Evolutionary conservation across 441 rosid genomes (phyloP), one percentile per base, ranked within the genome.

Genomic region (Theobroma grandiflorum): DNA sequence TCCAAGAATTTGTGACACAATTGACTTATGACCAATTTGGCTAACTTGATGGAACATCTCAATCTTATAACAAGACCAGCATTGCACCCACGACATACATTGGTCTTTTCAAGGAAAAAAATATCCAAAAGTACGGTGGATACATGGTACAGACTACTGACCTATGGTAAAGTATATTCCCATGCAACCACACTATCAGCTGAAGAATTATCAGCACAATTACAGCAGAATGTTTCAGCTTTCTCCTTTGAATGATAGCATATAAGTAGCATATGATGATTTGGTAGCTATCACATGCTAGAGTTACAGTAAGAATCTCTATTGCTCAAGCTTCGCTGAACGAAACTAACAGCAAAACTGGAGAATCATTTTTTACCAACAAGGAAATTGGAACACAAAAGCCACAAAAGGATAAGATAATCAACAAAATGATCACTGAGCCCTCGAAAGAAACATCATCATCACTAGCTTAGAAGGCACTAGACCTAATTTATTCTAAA

Each of bases 1-100:
- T 20, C 20, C 38, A 74, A 20, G 66, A 40, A 72, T 20, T 37
- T 74, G 35, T 57, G 65, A 73, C 6, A 55, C 38, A 57, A 73
- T 73, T 37, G 38, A 38, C 50, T 38, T 38, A 55, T 45, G 8
- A 7, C 49, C 10, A 45, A 2, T 6, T 45, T 45, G 49, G 49
- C 10, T 45, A 45, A 45, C 49, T 45, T 45, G 10, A 8, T 45
- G 49, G 49, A 45, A 45, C 49, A 7, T 45, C 49, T 45, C 49
- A 45, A 45, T 1, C 49, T 8, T 45, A 45, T 7, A 10, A 45
- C 10, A 45, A 45, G 49, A 45, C 11, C 8, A 10, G 49, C 49
- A 6, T 45, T 45, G 49, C 10, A 2, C 7, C 49, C 49, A 45
- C 8, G 49, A 45, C 49, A 45, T 8, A 45, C 8, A 45, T 42